phyloP scores from a whole-genome alignment of 1,284 basidiomycete genomes.

The Microbotryum scabiosae region DNA sequence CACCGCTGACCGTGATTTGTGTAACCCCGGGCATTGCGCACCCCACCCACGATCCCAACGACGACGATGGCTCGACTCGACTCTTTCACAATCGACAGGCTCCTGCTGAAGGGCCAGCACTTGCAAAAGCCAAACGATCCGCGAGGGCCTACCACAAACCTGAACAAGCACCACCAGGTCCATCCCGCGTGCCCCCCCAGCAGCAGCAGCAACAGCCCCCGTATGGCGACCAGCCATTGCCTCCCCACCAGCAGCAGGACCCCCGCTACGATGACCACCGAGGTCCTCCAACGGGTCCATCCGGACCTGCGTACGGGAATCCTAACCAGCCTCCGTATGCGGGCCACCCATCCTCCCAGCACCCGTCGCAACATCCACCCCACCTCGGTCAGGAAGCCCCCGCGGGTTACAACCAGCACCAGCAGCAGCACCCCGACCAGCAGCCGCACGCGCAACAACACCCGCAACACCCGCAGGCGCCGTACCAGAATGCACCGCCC shows the following conservation, averaged over 20 bases:
- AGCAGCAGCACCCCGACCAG: not conserved
- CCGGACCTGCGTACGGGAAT: not conserved
- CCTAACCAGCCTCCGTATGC: not conserved
- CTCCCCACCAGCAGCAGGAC: constrained; percentile 27
- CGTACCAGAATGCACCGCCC: constrained; percentile 13
- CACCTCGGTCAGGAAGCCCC: not conserved
- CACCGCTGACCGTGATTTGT: not conserved
- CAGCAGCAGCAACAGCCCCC: constrained; percentile 22
- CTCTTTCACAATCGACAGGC: not conserved
- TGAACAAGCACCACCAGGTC: not conserved
- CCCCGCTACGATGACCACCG: constrained; percentile 4
- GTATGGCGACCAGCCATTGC: constrained; percentile 24
- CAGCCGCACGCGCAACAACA: constrained; percentile 28
- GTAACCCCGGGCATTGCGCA: not conserved
- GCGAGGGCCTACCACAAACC: constrained; percentile 25
- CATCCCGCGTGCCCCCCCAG: constrained; percentile 20
- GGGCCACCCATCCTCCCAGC: not conserved
- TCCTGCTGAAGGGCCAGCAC: not conserved
- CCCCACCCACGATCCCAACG: not conserved
- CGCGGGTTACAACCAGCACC: not conserved
- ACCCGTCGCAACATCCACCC: constrained; percentile 16
- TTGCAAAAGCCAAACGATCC: constrained; percentile 13
- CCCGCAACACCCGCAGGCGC: constrained; percentile 14
- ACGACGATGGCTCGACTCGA: not conserved
- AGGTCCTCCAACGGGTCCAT: not conserved